Percentiles rank a stretch among this genome's conserved stretches.
phyloP scores from a whole-genome alignment of 2,329 filamentous ascomycete species.

The Pseudocercospora eumusae region DNA sequence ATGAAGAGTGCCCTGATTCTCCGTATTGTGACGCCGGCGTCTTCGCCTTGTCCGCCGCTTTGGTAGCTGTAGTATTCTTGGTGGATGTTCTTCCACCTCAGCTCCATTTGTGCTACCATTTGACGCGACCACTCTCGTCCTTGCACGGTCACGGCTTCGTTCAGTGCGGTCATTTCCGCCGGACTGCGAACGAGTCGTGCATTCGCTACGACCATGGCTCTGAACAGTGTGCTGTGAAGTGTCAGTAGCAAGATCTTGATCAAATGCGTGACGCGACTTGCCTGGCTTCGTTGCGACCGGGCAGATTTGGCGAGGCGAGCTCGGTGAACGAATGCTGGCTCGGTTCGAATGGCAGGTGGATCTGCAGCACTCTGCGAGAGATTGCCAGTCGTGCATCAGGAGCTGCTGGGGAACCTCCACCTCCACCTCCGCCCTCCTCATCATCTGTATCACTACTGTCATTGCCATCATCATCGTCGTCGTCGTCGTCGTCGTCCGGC shows the following conservation, averaged over 20 bases:
- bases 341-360: constrained; percentile 15
- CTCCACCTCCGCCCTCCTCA: constrained; percentile 17
- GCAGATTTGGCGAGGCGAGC: constrained; percentile 2
- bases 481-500: constrained; percentile 17
- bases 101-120: constrained; percentile 12
- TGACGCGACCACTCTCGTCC: constrained; percentile 14
- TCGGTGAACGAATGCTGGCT: constrained; percentile 9
- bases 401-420: constrained; percentile 9
- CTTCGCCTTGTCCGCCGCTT: constrained; percentile 3
- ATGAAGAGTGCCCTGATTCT: constrained; percentile 18
- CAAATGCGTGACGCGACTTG: not conserved
- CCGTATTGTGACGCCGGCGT: constrained; percentile 20
- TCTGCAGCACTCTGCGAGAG: constrained; percentile 5
- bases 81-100: constrained; percentile 14
- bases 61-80: constrained; percentile 6
- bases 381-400: constrained; percentile 1
- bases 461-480: constrained; percentile 17
- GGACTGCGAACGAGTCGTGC: constrained; percentile 4
- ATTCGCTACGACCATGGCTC: not conserved
- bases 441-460: constrained; percentile 12
- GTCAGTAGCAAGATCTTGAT: not conserved
- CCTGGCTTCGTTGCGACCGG: constrained; percentile 14
- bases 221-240: constrained; percentile 11
- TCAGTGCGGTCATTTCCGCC: not conserved
- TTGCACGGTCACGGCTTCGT: constrained; percentile 10